Evolutionary conservation across 768 basidiomycete species (phyloP).

Genomic region (Lyophyllum shimeji): DNA sequence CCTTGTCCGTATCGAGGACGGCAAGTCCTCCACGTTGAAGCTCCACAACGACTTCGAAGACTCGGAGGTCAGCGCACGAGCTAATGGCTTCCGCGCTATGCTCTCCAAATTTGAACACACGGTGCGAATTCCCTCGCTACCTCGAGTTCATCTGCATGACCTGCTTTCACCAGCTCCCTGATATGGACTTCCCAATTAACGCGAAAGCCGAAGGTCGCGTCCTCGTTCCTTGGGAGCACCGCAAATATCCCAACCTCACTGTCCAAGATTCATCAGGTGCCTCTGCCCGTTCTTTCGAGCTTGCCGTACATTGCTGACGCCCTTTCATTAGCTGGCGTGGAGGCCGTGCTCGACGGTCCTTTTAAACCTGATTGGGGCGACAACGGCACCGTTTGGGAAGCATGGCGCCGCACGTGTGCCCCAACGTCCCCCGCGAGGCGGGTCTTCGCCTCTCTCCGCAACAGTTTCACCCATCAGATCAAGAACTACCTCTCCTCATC

Average conservation of each 20-base stretch:
- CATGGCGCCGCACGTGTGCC: slow-evolving; percentile 88
- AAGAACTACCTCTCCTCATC: slow-evolving; percentile 26
- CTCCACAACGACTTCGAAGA: slow-evolving; percentile 61
- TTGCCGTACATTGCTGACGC: slow-evolving; percentile 15
- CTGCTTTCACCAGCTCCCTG: slow-evolving; percentile 61
- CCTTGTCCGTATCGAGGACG: slow-evolving; percentile 74
- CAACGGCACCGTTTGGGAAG: slow-evolving; percentile 77
- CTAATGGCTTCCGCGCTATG: slow-evolving; percentile 76
- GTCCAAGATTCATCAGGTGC: slow-evolving; percentile 40
- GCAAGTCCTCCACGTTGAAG: slow-evolving; percentile 57
- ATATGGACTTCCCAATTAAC: slow-evolving; percentile 95
- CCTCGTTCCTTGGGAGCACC: slow-evolving; percentile 89
- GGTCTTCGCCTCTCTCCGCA: slow-evolving; percentile 76
- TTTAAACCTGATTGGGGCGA: slow-evolving; percentile 86
- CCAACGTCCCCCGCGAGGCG: slow-evolving; percentile 79
- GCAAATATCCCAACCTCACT: slow-evolving; percentile 71
- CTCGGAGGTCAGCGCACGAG: slow-evolving; percentile 72
- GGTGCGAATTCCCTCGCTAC: slow-evolving; percentile 35
- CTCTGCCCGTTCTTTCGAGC: slow-evolving; percentile 4
- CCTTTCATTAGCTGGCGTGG: slow-evolving; percentile 42
- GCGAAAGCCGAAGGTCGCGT: slow-evolving; percentile 92
- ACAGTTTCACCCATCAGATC: slow-evolving; percentile 33
- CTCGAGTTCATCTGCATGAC: background rate
- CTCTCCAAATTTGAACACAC: slow-evolving; percentile 65
- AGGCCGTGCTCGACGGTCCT: slow-evolving; percentile 55